Evolutionary conservation across 495 filamentous ascomycete species (phyloP).

Genomic region (Penicillium nucicola): DNA sequence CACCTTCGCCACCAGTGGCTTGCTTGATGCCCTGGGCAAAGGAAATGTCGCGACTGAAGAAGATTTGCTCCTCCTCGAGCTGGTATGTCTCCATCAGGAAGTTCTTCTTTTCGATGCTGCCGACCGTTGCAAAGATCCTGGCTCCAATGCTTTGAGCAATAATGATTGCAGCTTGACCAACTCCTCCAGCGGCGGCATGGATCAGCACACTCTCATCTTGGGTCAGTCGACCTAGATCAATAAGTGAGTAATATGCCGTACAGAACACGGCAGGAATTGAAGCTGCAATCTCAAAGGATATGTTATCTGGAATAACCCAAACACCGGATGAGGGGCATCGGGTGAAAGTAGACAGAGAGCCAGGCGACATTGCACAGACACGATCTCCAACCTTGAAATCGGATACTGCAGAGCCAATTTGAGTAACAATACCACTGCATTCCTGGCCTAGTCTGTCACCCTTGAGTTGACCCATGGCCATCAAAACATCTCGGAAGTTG

Average conservation of each 20-base stretch:
- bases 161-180: constrained; percentile 61
- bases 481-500: constrained; percentile 39
- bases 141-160: constrained; percentile 56
- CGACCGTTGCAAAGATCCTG: constrained; percentile 59
- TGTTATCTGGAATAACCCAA: constrained; percentile 38
- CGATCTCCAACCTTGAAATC: constrained; percentile 50
- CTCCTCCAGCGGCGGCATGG: constrained; percentile 55
- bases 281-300: constrained; percentile 52
- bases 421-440: constrained; percentile 29
- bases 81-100: constrained; percentile 35
- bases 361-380: constrained; percentile 47
- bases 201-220: constrained; percentile 58
- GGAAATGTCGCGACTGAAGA: constrained; percentile 38
- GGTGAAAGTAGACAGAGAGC: constrained; percentile 26
- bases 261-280: constrained; percentile 56
- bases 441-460: constrained; percentile 28
- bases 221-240: constrained; percentile 29
- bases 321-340: constrained; percentile 23
- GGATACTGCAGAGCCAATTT: constrained; percentile 42
- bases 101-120: constrained; percentile 42
- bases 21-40: constrained; percentile 28
- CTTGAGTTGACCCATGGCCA: constrained; percentile 33
- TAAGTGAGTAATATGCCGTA: constrained; percentile 58
- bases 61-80: constrained; percentile 42
- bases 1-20: constrained; percentile 47